These are phyloP conservation scores for Penicillium aurantiogriseum DNA, from an alignment of 2,329 filamentous ascomycete species.

Conservation along the genomic window DNA sequence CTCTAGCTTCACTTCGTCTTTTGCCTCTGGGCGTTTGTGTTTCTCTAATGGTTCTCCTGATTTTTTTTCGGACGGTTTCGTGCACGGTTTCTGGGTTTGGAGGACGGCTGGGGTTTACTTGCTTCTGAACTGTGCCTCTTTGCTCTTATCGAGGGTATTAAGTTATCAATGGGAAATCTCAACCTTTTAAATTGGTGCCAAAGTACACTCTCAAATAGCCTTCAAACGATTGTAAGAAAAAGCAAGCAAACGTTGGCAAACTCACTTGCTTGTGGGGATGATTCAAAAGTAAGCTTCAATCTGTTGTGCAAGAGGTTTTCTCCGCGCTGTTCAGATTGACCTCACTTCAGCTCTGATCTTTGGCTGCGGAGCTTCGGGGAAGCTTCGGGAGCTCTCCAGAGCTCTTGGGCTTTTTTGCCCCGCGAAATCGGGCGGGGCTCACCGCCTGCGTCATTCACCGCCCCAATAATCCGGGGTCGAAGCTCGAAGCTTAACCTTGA, in stretches of 20 bases:
- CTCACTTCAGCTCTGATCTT: neutral
- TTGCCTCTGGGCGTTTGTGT: slow-evolving; percentile 38
- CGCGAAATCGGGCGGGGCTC: neutral
- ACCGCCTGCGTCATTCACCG: slow-evolving; percentile 14
- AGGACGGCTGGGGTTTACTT: slow-evolving; percentile 27
- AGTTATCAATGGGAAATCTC: slow-evolving; percentile 28
- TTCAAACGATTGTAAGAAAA: neutral
- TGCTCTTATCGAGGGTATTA: slow-evolving; percentile 31
- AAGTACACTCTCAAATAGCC: neutral
- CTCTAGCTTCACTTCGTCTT: slow-evolving; percentile 26
- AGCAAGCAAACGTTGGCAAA: neutral
- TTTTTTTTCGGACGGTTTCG: slow-evolving; percentile 32
- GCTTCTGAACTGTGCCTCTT: slow-evolving; percentile 33
- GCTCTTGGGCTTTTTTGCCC: slow-evolving; percentile 4
- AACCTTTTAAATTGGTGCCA: slow-evolving; percentile 18
- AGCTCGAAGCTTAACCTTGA: slow-evolving; percentile 6
- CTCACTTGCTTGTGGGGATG: neutral
- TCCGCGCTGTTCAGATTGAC: neutral
- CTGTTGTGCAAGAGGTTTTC: neutral
- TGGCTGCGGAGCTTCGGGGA: neutral
- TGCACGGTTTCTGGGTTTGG: slow-evolving; percentile 31
- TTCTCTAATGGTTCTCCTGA: slow-evolving; percentile 31
- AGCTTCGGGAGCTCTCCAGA: neutral
- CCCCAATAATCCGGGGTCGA: slow-evolving; percentile 4
- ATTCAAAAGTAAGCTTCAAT: neutral